Conservation (phyloP, 352 stramenopile species). For the Pythium pectinolyticum region DNA sequence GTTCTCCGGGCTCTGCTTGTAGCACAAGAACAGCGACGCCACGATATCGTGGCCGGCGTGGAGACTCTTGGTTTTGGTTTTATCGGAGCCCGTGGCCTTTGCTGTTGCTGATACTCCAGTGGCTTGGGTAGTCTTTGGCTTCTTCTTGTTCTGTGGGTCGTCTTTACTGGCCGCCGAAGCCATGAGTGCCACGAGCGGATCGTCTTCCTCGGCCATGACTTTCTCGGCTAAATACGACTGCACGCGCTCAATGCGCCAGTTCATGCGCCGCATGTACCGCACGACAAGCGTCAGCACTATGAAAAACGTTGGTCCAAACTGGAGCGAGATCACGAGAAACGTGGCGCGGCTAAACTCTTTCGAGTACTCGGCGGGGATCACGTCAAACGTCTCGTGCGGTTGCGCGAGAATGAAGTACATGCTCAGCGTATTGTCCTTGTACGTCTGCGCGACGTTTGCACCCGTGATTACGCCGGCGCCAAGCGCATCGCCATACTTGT, state of each 20-base stretch:
- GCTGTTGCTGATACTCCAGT: neutral
- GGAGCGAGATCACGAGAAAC: slow-evolving; percentile 56
- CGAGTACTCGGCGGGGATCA: slow-evolving; percentile 57
- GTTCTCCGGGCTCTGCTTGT: slow-evolving; percentile 61
- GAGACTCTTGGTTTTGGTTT: slow-evolving; percentile 20
- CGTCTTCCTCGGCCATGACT: slow-evolving; percentile 31
- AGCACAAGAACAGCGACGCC: slow-evolving; percentile 77
- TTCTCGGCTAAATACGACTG: slow-evolving; percentile 77
- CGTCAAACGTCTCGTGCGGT: slow-evolving; percentile 60
- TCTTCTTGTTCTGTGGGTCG: slow-evolving; percentile 20
- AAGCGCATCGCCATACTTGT: slow-evolving; percentile 74
- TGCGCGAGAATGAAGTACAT: slow-evolving; percentile 86
- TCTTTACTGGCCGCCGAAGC: neutral
- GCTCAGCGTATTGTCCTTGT: slow-evolving; percentile 55
- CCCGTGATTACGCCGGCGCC: slow-evolving; percentile 56
- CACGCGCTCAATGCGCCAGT: slow-evolving; percentile 79
- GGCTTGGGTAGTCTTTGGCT: neutral
- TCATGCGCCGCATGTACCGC: slow-evolving; percentile 67
- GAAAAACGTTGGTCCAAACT: slow-evolving; percentile 53
- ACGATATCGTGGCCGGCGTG: slow-evolving; percentile 52
- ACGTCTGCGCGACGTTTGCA: slow-evolving; percentile 53
- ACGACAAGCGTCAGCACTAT: slow-evolving; percentile 53
- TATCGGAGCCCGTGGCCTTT: neutral
- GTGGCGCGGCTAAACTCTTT: slow-evolving; percentile 73
- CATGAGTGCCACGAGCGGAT: slow-evolving; percentile 13